Evolutionary conservation across 164 flowering plant species (phyloP), one percentile per base, ranked within the genome.

Genomic region (Magnolia kwangsiensis): DNA sequence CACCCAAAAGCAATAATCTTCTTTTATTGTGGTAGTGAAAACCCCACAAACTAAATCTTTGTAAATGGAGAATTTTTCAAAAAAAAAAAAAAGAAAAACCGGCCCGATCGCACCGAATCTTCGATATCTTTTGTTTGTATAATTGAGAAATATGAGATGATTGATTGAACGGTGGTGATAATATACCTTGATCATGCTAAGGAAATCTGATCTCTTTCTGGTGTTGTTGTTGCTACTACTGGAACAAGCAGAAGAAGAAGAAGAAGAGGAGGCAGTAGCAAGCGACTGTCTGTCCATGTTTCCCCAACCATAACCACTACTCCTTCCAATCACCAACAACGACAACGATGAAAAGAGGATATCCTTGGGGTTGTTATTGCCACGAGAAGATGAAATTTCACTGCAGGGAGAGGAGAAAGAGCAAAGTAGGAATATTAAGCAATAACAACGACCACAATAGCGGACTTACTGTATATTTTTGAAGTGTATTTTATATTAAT

Each of bases 171-270:
- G 55, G 23, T 51, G 1, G 18, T 55, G 61, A 55, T 55, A 19
- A 11, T 14, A 20, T 76, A 78, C 80, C 83, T 78, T 81, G 76
- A 81, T 81, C 78, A 59, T 78, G 74, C 21, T 78, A 24, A 78
- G 27, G 71, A 81, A 78, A 50, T 75, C 76, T 29, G 70, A 71
- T 58, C 51, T 81, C 75, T 24, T 81, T 64, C 65, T 64, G 68
- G 72, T 51, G 75, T 50, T 68, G 29, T 71, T 66, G 19, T 11
- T 13, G 61, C 16, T 55, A 9, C 16, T 9, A 14, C 18, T 11
- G 61, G 61, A 8, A 55, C 11, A 55, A 9, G 61, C 45, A 37
- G 45, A 37, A 37, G 45, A 37, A 27, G 29, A 27, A 27, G 29
- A 27, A 27, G 29, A 27, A 37, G 76, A 21, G 13, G 80, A 77